Evolutionary conservation across 2,329 filamentous ascomycete species (phyloP), one percentile per base, ranked within the genome.

Genomic region (Phialemonium atrogriseum): DNA sequence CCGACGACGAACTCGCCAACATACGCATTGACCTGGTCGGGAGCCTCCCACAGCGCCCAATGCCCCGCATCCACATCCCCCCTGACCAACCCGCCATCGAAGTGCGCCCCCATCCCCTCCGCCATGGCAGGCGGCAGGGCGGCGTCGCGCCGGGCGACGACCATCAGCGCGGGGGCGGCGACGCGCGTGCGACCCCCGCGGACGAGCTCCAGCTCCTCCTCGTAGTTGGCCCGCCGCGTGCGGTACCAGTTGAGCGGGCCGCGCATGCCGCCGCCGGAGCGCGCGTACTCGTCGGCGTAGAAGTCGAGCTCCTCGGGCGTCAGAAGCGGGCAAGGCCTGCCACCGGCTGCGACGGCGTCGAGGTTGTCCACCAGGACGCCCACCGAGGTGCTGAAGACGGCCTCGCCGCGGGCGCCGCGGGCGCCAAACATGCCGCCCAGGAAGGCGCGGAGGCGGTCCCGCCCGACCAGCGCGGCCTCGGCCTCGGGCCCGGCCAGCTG

Each of bases 171-270:
- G 0, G 86, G 84, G 47, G 75, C 62, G 27, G 66, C 57, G 32
- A 84, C 62, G 34, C 55, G 65, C 69, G 32, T 72, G 63, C 49
- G 65, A 33, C 20, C 76, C 47, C 77, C 77, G 38, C 72, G 63
- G 32, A 75, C 64, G 24, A 84, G 61, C 24, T 64, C 53, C 28
- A 54, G 43, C 49, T 95, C 91, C 41, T 95, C 85, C 24, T 84
- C 71, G 51, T 68, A 83, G 56, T 94, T 94, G 41, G 80, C 55
- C 53, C 73, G 62, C 13, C 73, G 66, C 3, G 73, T 82, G 25
- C 87, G 77, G 60, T 98, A 98, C 84, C 86, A 95, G 58, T 88
- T 91, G 38, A 86, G 64, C 11, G 86, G 84, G 1, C 86, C 86
- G 42, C 79, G 74, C 42, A 96, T 56, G 27, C 86, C 85, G 49